Conservation (phyloP, 495 filamentous ascomycete species). For the Xylaria bambusicola region DNA sequence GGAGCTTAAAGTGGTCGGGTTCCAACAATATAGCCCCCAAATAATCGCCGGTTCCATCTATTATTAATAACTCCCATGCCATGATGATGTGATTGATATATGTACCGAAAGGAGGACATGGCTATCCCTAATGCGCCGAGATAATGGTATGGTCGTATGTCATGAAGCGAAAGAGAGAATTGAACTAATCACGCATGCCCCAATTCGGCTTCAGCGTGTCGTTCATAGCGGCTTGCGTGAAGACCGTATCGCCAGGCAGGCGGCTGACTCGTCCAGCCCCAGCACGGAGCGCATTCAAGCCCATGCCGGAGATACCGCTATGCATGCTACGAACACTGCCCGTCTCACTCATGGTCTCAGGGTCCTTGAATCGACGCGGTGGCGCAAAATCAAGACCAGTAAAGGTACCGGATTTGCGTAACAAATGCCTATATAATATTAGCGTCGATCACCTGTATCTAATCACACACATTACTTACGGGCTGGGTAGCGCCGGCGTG, state of each 20-base stretch:
- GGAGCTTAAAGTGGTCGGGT: background rate
- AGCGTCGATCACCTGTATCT: constrained; percentile 32
- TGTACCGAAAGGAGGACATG: constrained; percentile 12
- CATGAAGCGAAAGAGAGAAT: constrained; percentile 17
- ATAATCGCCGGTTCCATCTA: constrained; percentile 19
- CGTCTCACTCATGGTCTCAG: constrained; percentile 73
- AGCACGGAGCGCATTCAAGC: constrained; percentile 75
- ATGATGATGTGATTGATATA: constrained; percentile 17
- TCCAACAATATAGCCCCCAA: constrained; percentile 12
- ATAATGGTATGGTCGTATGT: constrained; percentile 14
- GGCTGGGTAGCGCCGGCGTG: constrained; percentile 79
- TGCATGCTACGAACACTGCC: constrained; percentile 87
- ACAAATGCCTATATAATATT: constrained; percentile 61
- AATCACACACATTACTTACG: constrained; percentile 62
- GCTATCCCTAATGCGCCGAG: constrained; percentile 12
- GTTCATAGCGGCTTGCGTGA: constrained; percentile 72
- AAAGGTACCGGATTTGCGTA: constrained; percentile 88
- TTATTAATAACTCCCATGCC: constrained; percentile 20
- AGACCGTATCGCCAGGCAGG: constrained; percentile 80
- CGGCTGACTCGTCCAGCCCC: constrained; percentile 91
- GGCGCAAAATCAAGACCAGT: constrained; percentile 95
- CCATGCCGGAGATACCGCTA: constrained; percentile 72
- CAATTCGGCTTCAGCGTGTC: constrained; percentile 74
- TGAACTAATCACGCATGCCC: constrained; percentile 56
- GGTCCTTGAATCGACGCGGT: constrained; percentile 77